phyloP scores from a whole-genome alignment of 768 basidiomycete species.

The Lepiota subincarnata region DNA sequence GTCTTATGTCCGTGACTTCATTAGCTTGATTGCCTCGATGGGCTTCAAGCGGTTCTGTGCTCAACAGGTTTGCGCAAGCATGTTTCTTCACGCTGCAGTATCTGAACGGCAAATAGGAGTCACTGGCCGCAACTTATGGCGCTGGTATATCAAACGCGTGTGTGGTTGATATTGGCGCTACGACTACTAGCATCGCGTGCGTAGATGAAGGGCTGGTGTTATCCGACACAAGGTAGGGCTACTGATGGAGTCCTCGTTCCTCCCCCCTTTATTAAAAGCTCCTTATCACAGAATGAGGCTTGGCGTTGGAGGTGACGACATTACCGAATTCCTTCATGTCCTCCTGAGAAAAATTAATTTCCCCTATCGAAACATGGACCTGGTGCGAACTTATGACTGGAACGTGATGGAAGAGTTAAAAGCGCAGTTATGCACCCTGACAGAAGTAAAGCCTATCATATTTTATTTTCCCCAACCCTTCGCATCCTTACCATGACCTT shows the following conservation, averaged over 20 bases:
- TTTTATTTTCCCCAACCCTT: constrained; percentile 1
- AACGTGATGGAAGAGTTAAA: constrained; percentile 90
- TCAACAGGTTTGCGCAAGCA: constrained; percentile 61
- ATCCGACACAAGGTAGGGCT: constrained; percentile 72
- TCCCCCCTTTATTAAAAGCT: constrained; percentile 4
- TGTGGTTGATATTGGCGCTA: constrained; percentile 92
- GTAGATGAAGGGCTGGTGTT: constrained; percentile 92
- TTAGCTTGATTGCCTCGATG: constrained; percentile 72
- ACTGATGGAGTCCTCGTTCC: constrained; percentile 9
- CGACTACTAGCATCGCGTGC: constrained; percentile 80
- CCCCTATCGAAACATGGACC: constrained; percentile 82
- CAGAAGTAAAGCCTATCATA: constrained; percentile 58
- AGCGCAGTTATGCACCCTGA: constrained; percentile 74
- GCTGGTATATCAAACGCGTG: constrained; percentile 94
- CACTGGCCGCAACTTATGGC: constrained; percentile 89
- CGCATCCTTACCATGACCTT: constrained; percentile 6
- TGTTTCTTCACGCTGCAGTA: neutral
- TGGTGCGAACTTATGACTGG: constrained; percentile 82
- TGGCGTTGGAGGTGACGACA: constrained; percentile 91
- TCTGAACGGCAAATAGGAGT: constrained; percentile 53
- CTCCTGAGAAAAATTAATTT: constrained; percentile 78
- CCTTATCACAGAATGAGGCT: constrained; percentile 57
- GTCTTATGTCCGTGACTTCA: constrained; percentile 74
- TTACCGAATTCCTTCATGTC: constrained; percentile 84
- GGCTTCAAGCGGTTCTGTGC: constrained; percentile 92